Base-by-base conservation (phyloP, 2,329 filamentous ascomycete species). In the Fusarium veterinarium region DNA sequence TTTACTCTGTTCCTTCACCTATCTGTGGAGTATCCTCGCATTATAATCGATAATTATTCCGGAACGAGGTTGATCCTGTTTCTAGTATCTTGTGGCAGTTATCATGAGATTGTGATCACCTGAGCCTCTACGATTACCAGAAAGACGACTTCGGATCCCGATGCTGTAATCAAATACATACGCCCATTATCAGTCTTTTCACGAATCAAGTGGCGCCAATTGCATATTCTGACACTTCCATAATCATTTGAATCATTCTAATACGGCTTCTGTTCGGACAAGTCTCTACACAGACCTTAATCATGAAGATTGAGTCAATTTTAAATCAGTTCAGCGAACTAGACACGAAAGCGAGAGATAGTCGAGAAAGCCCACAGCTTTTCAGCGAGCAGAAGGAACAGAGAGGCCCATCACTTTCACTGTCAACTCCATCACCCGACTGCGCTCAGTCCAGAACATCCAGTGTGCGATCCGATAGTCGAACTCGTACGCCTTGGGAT, bases 401-500 rank as follows among this genome's bases (percentile, higher is more conserved):
- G 52, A 38, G 53, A 53, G 48, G 67, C 14, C 60, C 65, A 40
- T 71, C 73, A 20, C 61, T 78, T 25, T 44, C 80, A 62, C 72
- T 80, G 14, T 79, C 77, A 28, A 82, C 81, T 8, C 82, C 82
- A 16, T 81, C 79, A 14, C 80, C 79, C 12, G 81, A 82, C 37
- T 76, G 73, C 37, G 68, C 68, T 38, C 75, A 75, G 16, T 74
- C 74, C n/a, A 73, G 71, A 28, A 67, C 74, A 35, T 67, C 74
- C 31, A 72, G 64, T 68, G 73, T 76, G 48, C 46, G 63, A 25
- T 74, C 63, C 31, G 69, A 77, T 37, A 71, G 59, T 25, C 77
- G 69, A 71, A 71, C 67, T 35, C 83, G 86, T 61, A 87, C 81
- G 42, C 86, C 86, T 58, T 89, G 87, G 87, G 84, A 86, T 66